phyloP scores from a whole-genome alignment of 495 filamentous ascomycete genomes.

The Hypoxylon cercidicola region DNA sequence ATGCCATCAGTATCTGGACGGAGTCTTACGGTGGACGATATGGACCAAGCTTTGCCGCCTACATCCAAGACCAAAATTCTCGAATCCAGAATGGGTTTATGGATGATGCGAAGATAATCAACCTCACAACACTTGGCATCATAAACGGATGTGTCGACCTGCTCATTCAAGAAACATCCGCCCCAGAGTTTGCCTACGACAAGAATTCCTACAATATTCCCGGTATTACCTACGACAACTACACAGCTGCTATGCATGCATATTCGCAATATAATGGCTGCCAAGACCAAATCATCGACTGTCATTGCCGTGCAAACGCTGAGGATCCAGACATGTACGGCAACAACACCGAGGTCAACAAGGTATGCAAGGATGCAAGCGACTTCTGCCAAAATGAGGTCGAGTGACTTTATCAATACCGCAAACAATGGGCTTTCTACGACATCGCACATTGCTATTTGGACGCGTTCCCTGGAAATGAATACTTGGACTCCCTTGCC shows the following conservation, averaged over 20 bases:
- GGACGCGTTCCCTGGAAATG: conserved; percentile 71
- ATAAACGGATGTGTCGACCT: conserved; percentile 82
- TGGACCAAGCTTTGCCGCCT: conserved; percentile 65
- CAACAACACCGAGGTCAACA: conserved; percentile 58
- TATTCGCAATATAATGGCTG: conserved; percentile 57
- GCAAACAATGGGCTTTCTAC: conserved; percentile 57
- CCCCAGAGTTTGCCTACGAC: conserved; percentile 72
- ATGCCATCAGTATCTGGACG: conserved; percentile 66
- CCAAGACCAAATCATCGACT: conserved; percentile 56
- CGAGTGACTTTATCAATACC: conserved; percentile 53
- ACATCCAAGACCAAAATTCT: conserved; percentile 69
- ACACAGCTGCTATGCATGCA: conserved; percentile 43
- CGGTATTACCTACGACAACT: conserved; percentile 61
- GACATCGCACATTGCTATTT: conserved; percentile 63
- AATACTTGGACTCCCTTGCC: conserved; percentile 68
- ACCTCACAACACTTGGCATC: conserved; percentile 65
- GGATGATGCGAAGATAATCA: conserved; percentile 56
- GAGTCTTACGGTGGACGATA: conserved; percentile 71
- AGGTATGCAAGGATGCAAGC: conserved; percentile 50
- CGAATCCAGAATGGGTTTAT: conserved; percentile 58
- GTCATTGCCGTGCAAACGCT: conserved; percentile 51
- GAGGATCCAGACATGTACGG: conserved; percentile 58
- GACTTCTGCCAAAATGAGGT: conserved; percentile 56
- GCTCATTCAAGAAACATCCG: conserved; percentile 67
- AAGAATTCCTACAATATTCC: conserved; percentile 75